Percentiles rank a stretch among this genome's conserved stretches.
phyloP scores from a whole-genome alignment of 1,139 yeast genomes.

The Zygotorulaspora mrakii region DNA sequence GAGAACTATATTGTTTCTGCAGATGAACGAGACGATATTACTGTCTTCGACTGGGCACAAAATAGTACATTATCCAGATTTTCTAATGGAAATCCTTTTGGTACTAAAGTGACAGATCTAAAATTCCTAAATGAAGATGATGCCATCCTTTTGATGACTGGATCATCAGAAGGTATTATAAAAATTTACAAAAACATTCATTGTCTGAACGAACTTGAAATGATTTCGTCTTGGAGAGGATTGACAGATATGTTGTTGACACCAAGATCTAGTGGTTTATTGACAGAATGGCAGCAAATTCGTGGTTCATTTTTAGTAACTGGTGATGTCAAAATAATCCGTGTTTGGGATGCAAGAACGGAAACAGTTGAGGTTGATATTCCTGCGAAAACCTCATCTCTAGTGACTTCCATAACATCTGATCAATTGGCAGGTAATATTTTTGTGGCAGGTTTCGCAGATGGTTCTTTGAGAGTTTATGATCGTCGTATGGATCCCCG shows the following conservation, averaged over 20 bases:
- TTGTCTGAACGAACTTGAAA: constrained; percentile 49
- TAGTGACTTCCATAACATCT: constrained; percentile 83
- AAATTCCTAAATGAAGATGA: constrained; percentile 91
- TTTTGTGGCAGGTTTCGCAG: constrained; percentile 88
- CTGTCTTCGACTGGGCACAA: constrained; percentile 86
- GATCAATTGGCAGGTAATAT: constrained; percentile 96
- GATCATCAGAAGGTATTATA: constrained; percentile 91
- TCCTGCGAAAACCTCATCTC: constrained; percentile 88
- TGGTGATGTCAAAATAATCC: constrained; percentile 88
- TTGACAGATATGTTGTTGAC: constrained; percentile 78
- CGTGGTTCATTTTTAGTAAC: constrained; percentile 88
- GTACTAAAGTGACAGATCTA: constrained; percentile 82
- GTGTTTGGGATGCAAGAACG: constrained; percentile 96
- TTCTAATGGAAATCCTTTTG: constrained; percentile 80
- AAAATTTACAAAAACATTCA: constrained; percentile 80
- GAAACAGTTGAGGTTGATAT: constrained; percentile 83
- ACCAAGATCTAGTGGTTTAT: constrained; percentile 76
- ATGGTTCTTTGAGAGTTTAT: constrained; percentile 85
- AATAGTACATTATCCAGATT: constrained; percentile 59
- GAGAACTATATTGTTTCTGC: constrained; percentile 78
- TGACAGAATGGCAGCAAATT: constrained; percentile 96
- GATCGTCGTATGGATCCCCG: constrained; percentile 83
- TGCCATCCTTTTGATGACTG: constrained; percentile 74
- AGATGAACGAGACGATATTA: constrained; percentile 79
- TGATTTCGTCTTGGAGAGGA: constrained; percentile 91